Evolutionary conservation across 495 filamentous ascomycete species (phyloP), one percentile per base, ranked within the genome.

Genomic region (Aspergillus coremiiformis): DNA sequence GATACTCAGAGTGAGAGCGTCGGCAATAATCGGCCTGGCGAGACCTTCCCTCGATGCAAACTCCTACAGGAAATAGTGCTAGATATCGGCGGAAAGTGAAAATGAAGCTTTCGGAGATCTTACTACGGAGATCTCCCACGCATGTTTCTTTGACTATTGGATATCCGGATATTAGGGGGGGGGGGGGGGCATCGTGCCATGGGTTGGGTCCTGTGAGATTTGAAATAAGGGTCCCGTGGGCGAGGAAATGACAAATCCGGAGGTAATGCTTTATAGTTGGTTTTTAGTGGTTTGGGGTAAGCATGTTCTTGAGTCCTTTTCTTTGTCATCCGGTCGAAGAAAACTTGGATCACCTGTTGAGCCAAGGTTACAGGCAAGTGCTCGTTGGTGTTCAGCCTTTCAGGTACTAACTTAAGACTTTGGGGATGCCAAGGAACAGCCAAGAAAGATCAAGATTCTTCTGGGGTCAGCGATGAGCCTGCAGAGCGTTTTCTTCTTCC

Each of bases 391-490:
- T 30, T 30, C 8, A 11, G 27, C 8, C 27, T 30, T 9, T 11
- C 3, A 9, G 27, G 8, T 1, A 30, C 27, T 4, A 9, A 30
- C 27, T 30, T 21, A 44, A 26, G 21, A 26, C 21, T 19, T 24
- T 10, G 20, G 20, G 15, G 20, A 19, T 41, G 58, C 59, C 59
- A 61, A 61, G 59, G 32, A 35, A 23, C 12, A 3, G 44, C 58
- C 49, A 57, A 57, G 58, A 44, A n/a, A 24, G 50, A 55, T 55
- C 55, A 60, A 56, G 51, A 61, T 57, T 52, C 29, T 8, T 27
- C 24, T 35, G 6, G 12, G 32, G 32, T 45, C 23, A 45, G 43
- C 11, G 43, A 45, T 45, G 43, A 12, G 24, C n/a, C 29, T 24
- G 24, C 29, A 23, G 43, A 45, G 32, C 32, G 24, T 35, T 35